Evolutionary conservation across 495 filamentous ascomycete species (phyloP), one percentile per base, ranked within the genome.

Genomic region (Aspergillus cavernicola): DNA sequence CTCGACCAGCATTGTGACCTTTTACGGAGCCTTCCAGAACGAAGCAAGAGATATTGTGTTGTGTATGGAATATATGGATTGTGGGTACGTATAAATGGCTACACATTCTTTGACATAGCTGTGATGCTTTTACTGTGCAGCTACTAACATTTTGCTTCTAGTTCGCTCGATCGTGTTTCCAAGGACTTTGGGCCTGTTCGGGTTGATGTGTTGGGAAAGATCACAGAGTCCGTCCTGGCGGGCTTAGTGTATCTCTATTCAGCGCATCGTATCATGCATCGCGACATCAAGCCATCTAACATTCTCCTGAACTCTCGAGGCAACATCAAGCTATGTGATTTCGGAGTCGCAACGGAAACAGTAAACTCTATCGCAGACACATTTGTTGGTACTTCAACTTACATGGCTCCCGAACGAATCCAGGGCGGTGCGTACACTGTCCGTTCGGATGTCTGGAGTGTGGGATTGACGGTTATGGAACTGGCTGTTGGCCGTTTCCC

Each of bases 1-100:
- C 55, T 96, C 87, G 7, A 88, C 92, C 35, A 90, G 91, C 65
- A 97, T 98, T 61, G 93, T 98, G 20, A 95, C 85, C 12, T 97
- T 97, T 69, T 97, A 97, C 62, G 93, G 93, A 41, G 93, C 93
- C 19, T 97, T 97, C 70, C 80, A 97, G 52, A 96, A 96, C 61
- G 90, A 96, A 59, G 87, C 86, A 39, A 88, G 93, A 57, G 93
- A 97, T 72, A 95, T 98, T 55, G 90, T 97, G 54, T 87, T 98
- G 87, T 98, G 93, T 67, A 98, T 98, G 93, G 93, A 98, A 67
- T 97, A 98, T 64, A 96, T 96, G 91, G 93, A 98, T 75, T 89
- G 90, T 70, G 95, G 95, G 93, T 98, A 81, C 67, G 84, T 71
- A 15, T 12, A 33, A 35, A 33, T 19, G n/a, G n/a, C n/a, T n/a